Evolutionary conservation across 768 basidiomycete genomes (phyloP).

Genomic region (Tremella mesenterica): DNA sequence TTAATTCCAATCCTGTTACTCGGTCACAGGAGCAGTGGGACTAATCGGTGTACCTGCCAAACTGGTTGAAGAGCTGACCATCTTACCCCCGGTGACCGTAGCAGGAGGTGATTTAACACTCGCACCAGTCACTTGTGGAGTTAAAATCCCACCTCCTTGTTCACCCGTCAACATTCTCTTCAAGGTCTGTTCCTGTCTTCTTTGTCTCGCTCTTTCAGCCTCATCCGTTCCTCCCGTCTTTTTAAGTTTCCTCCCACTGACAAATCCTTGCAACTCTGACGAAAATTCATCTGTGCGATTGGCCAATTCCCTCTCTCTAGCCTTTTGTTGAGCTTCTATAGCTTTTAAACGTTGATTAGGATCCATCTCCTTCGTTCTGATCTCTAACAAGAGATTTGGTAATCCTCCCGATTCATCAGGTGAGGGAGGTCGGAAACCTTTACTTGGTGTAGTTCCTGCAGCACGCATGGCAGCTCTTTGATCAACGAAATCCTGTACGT

Average conservation of each 20-base stretch:
- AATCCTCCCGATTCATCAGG: constrained; percentile 68
- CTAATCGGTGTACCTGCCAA: no score
- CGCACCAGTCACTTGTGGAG: constrained; percentile 20
- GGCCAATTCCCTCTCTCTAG: constrained; percentile 65
- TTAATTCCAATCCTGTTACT: no score
- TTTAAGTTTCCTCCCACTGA: constrained; percentile 75
- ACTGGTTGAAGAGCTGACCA: no score
- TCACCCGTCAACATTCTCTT: constrained; percentile 68
- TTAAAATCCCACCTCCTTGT: constrained; percentile 7
- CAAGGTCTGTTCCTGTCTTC: constrained; percentile 70
- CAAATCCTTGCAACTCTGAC: constrained; percentile 75
- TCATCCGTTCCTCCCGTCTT: constrained; percentile 95
- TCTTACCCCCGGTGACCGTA: no score
- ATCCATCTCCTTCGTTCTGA: constrained; percentile 70
- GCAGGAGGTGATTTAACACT: constrained; percentile 1
- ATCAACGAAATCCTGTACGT: constrained; percentile 69
- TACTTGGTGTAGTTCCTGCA: constrained; percentile 25
- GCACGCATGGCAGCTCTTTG: constrained; percentile 33
- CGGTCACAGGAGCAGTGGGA: no score
- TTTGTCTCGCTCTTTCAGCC: constrained; percentile 75
- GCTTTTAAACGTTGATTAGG: constrained; percentile 79
- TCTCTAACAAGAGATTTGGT: constrained; percentile 63
- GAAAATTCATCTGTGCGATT: constrained; percentile 59
- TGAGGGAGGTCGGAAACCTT: constrained; percentile 56
- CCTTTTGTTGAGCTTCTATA: constrained; percentile 79